Evolutionary conservation across 345 rosid genomes (phyloP).

Genomic region (Noccaea caerulescens): DNA sequence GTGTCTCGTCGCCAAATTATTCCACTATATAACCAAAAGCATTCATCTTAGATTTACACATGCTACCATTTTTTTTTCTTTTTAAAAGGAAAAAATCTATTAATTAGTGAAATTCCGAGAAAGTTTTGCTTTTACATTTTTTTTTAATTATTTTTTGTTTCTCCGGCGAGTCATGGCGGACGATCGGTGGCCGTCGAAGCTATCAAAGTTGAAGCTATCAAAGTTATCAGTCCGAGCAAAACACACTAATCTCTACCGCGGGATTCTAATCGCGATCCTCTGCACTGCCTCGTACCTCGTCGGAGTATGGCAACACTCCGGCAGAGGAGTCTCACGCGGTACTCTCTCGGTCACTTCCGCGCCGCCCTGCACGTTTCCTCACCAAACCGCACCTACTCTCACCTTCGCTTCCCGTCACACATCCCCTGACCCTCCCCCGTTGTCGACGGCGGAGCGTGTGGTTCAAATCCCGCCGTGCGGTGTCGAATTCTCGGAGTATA

Average conservation of each 20-base stretch:
- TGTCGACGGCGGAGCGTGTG: constrained; percentile 44
- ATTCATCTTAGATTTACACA: constrained; percentile 27
- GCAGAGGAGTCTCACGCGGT: constrained; percentile 26
- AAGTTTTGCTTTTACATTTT: not conserved
- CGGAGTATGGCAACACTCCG: constrained; percentile 60
- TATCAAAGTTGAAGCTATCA: constrained; percentile 37
- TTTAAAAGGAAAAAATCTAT: not conserved
- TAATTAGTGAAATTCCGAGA: not conserved
- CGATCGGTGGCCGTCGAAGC: constrained; percentile 36
- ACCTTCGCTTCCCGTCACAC: constrained; percentile 66
- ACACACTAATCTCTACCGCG: constrained; percentile 50
- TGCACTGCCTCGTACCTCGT: constrained; percentile 57
- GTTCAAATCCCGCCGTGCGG: constrained; percentile 63
- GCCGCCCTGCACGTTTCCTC: constrained; percentile 41
- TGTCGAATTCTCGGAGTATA: constrained; percentile 56
- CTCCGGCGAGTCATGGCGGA: constrained; percentile 39
- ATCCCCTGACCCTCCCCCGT: constrained; percentile 49
- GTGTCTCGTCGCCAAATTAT: not conserved
- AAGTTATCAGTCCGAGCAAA: constrained; percentile 47
- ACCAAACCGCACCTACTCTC: constrained; percentile 36
- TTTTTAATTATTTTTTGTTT: not conserved
- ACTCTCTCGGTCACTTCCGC: constrained; percentile 16
- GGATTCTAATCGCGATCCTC: constrained; percentile 47
- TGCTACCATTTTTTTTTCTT: not conserved
- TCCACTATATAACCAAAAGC: constrained; percentile 9